phyloP scores from a whole-genome alignment of 2,329 filamentous ascomycete species.

The Xylariaceae sp. region DNA sequence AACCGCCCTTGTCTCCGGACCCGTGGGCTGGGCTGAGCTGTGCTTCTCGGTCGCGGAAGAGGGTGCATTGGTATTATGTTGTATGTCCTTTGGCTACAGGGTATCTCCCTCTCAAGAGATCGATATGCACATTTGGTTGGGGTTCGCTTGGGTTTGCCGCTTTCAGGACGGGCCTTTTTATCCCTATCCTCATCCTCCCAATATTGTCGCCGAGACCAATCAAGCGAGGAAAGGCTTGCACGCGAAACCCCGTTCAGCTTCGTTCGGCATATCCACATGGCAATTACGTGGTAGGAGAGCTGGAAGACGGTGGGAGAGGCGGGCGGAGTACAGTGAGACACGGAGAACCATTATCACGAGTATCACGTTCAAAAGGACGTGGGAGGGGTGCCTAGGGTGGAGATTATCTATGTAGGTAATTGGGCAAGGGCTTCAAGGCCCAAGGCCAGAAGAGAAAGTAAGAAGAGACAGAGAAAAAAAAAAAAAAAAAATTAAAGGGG shows the following conservation, averaged over 20 bases:
- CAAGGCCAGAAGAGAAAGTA: too few relatives aligned
- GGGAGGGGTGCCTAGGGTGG: not conserved
- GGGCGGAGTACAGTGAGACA: not conserved
- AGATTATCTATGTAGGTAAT: too few relatives aligned
- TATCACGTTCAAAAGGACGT: not conserved
- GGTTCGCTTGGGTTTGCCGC: conserved; percentile 8
- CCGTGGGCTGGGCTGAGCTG: not conserved
- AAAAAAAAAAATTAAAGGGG: too few relatives aligned
- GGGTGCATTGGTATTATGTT: not conserved
- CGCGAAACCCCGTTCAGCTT: conserved; percentile 5
- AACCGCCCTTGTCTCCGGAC: not conserved
- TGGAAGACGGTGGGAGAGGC: not conserved
- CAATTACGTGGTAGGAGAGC: not conserved
- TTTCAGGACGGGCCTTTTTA: conserved; percentile 1
- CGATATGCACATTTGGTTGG: not conserved
- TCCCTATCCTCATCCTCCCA: not conserved
- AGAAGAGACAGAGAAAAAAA: too few relatives aligned
- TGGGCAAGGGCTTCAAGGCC: too few relatives aligned
- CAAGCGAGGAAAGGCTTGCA: not conserved
- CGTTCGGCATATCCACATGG: not conserved
- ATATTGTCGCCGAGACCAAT: not conserved
- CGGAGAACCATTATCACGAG: not conserved
- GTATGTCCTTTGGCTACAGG: too few relatives aligned
- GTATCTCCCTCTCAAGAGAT: too few relatives aligned
- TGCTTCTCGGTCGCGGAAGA: not conserved